Evolutionary conservation across 2,329 filamentous ascomycete genomes (phyloP).

Genomic region (Stemphylium vesicarium): DNA sequence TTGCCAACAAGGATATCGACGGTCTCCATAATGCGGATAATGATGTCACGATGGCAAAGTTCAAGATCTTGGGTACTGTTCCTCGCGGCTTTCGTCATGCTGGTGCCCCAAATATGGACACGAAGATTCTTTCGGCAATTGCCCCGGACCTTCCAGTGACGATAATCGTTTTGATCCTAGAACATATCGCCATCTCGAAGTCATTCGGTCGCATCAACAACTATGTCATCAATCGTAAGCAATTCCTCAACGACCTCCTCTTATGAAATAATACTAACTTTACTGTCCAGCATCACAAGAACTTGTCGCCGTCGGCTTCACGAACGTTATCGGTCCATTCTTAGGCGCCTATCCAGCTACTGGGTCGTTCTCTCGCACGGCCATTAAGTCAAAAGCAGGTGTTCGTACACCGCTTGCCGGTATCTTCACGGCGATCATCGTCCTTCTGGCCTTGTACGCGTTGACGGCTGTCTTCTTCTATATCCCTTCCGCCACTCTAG

Average conservation of each 20-base stretch:
- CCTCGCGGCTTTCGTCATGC: constrained; percentile 71
- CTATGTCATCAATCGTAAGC: constrained; percentile 79
- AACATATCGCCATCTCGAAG: constrained; percentile 97
- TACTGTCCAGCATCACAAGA: constrained; percentile 73
- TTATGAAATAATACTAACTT: neutral
- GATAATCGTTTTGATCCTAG: constrained; percentile 93
- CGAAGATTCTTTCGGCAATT: constrained; percentile 71
- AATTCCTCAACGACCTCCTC: neutral
- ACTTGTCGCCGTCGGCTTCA: constrained; percentile 88
- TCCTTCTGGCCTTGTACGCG: constrained; percentile 88
- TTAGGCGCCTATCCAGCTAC: constrained; percentile 90
- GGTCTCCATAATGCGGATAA: constrained; percentile 52
- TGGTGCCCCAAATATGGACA: constrained; percentile 72
- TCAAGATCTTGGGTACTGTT: constrained; percentile 63
- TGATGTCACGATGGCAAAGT: constrained; percentile 63
- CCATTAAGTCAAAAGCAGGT: constrained; percentile 96
- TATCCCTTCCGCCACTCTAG: constrained; percentile 80
- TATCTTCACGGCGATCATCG: constrained; percentile 83
- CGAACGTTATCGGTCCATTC: constrained; percentile 89
- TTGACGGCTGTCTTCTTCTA: constrained; percentile 91
- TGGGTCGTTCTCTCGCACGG: constrained; percentile 93
- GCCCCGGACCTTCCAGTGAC: constrained; percentile 77
- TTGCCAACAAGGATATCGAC: constrained; percentile 69
- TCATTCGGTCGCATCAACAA: constrained; percentile 96
- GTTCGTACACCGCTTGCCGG: constrained; percentile 90